Base-by-base conservation (phyloP, 2,329 filamentous ascomycete genomes). In the Fusarium sp. region DNA sequence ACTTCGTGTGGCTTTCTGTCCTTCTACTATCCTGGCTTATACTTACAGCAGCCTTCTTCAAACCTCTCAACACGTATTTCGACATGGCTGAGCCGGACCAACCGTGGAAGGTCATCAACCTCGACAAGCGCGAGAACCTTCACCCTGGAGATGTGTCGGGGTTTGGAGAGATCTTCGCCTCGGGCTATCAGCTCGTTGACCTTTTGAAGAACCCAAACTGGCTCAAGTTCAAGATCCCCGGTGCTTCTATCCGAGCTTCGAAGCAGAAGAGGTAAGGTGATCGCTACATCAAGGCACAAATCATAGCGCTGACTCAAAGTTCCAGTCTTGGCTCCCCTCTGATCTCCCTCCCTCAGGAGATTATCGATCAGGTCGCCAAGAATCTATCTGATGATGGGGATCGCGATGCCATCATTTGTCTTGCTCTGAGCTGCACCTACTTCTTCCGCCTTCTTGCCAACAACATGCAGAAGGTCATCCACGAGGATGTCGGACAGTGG, bases 31-130 rank as follows among this genome's bases (percentile, higher is more conserved):
- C 28, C 3, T 31, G 28, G 28, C 28, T 31, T 31, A 3, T 31
- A 13, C 10, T 31, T 3, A 10, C 10, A 3, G 10, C 10, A 31
- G 5, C 10, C 13, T 3, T 11, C 9, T 10, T 31, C 28, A 10
- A 31, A 13, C 28, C 28, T 31, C 10, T 31, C 9, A 5, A 11
- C 10, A 31, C 5, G 10, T 31, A 31, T 31, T 13, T 31, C 10
- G 28, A 13, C 14, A 13, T 40, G n/a, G 38, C 38, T 18, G 20
- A 40, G 18, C 18, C 13, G 38, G 10, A 20, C 6, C 11, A 64
- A n/a, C 34, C 42, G 34, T 61, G 61, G 61, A 56, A 52, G 24
- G 15, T 61, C 15, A 33, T 56, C 45, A 64, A 64, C 36, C 15
- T 64, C 33, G 57, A 64, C 40, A 33, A 52, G 46, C 34, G 43